Evolutionary conservation across 2,329 filamentous ascomycete species (phyloP).

Genomic region (Gaeumannomyces tritici): DNA sequence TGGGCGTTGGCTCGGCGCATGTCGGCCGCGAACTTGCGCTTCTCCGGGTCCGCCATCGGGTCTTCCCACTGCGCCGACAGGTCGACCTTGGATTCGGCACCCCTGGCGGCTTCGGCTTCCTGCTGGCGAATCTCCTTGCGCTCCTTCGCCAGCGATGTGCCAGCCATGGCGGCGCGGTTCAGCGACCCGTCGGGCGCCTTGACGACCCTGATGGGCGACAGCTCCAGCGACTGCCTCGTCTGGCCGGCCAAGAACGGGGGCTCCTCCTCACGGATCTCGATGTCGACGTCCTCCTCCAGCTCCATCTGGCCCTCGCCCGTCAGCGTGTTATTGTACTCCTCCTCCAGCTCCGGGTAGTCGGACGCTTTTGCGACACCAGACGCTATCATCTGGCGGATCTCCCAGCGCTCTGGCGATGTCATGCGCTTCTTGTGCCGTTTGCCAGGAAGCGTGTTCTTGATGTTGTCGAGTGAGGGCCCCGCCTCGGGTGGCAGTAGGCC

Average conservation of each 20-base stretch:
- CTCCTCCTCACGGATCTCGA: conserved; percentile 92
- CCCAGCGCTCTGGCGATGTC: conserved; percentile 95
- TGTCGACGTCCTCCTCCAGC: conserved; percentile 92
- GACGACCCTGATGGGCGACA: conserved; percentile 92
- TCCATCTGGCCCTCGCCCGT: conserved; percentile 82
- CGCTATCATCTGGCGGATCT: conserved; percentile 92
- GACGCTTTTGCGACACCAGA: conserved; percentile 88
- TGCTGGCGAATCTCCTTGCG: conserved; percentile 81
- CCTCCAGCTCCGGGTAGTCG: conserved; percentile 89
- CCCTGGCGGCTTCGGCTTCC: conserved; percentile 71
- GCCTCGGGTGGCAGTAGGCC: neutral
- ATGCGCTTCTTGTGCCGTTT: conserved; percentile 74
- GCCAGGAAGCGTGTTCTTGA: conserved; percentile 38
- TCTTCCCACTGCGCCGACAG: conserved; percentile 91
- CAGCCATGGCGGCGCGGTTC: conserved; percentile 92
- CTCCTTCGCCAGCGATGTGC: conserved; percentile 80
- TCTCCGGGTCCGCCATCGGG: conserved; percentile 80
- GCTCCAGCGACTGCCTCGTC: conserved; percentile 88
- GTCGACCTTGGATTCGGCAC: conserved; percentile 73
- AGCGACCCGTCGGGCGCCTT: conserved; percentile 98
- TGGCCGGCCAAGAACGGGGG: conserved; percentile 93
- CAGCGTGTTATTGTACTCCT: conserved; percentile 83
- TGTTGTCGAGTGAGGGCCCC: neutral
- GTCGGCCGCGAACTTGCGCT: conserved; percentile 83
- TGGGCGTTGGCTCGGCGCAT: conserved; percentile 56